Evolutionary conservation across 2,329 filamentous ascomycete species (phyloP).

Genomic region (Fusarium stilboides): DNA sequence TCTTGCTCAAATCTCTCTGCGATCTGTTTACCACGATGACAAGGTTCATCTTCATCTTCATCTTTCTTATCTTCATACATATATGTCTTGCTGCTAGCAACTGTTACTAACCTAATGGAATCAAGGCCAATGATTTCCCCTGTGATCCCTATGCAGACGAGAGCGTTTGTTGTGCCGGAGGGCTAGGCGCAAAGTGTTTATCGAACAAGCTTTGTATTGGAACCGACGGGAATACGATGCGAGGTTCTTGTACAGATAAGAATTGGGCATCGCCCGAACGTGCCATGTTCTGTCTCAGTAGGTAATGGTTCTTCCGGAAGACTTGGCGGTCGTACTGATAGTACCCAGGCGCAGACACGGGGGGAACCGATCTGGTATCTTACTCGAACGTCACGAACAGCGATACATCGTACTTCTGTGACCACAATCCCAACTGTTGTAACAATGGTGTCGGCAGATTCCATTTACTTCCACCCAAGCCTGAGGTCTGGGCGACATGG

Average conservation of each 20-base stretch:
- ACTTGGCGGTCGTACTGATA: constrained; percentile 1
- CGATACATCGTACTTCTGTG: constrained; percentile 48
- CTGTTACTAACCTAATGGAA: constrained; percentile 44
- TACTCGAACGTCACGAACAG: constrained; percentile 47
- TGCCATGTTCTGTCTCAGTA: constrained; percentile 33
- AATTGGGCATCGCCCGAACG: constrained; percentile 42
- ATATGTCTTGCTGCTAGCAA: constrained; percentile 20
- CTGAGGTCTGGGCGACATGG: constrained; percentile 43
- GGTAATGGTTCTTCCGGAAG: not conserved
- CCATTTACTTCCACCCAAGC: constrained; percentile 42
- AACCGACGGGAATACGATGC: constrained; percentile 39
- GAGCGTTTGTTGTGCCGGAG: constrained; percentile 43
- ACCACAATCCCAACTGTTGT: constrained; percentile 44
- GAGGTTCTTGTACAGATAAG: constrained; percentile 48
- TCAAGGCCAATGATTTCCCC: constrained; percentile 30
- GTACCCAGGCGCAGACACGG: constrained; percentile 32
- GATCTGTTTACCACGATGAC: constrained; percentile 17
- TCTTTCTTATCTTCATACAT: constrained; percentile 19
- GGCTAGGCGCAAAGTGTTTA: constrained; percentile 39
- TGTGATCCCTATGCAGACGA: constrained; percentile 40
- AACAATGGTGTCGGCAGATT: constrained; percentile 48
- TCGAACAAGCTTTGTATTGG: constrained; percentile 44
- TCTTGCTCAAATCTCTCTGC: not conserved
- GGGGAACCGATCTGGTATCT: constrained; percentile 48
- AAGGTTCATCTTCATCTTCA: constrained; percentile 4